These are phyloP conservation scores for Peniophora sp. DNA, from an alignment of 1,284 basidiomycete species.

Conservation along the genomic window DNA sequence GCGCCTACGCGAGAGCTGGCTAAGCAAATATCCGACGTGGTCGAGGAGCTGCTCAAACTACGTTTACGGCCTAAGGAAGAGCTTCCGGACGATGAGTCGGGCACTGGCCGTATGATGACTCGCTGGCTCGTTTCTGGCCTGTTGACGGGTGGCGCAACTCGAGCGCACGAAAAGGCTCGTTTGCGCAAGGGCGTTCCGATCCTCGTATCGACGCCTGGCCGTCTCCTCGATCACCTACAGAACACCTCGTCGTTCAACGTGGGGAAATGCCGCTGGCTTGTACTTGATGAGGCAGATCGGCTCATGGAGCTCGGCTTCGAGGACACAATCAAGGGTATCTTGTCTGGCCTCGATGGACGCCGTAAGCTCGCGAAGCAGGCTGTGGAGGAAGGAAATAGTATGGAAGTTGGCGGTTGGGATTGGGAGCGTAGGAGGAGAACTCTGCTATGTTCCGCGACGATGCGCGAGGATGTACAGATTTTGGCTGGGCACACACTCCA, in stretches of 20 bases:
- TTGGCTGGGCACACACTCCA: slow-evolving; percentile 79
- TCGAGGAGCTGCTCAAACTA: slow-evolving; percentile 61
- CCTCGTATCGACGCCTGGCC: slow-evolving; percentile 63
- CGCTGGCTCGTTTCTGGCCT: slow-evolving; percentile 94
- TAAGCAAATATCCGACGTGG: slow-evolving; percentile 81
- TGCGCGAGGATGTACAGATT: slow-evolving; percentile 91
- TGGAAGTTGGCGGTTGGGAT: slow-evolving; percentile 80
- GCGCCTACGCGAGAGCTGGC: slow-evolving; percentile 94
- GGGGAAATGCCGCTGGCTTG: slow-evolving; percentile 91
- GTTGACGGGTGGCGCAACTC: slow-evolving; percentile 73
- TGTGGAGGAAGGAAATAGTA: slow-evolving; percentile 58
- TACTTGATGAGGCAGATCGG: slow-evolving; percentile 95
- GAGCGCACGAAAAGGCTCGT: slow-evolving; percentile 68
- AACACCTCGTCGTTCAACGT: slow-evolving; percentile 87
- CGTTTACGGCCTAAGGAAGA: slow-evolving; percentile 61
- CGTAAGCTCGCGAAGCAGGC: slow-evolving; percentile 68
- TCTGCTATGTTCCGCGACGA: slow-evolving; percentile 94
- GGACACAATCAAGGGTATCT: slow-evolving; percentile 69
- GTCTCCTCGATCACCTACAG: slow-evolving; percentile 70
- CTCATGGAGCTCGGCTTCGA: slow-evolving; percentile 68
- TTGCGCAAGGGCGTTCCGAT: slow-evolving; percentile 70
- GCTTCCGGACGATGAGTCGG: slow-evolving; percentile 35
- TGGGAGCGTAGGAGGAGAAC: slow-evolving; percentile 75
- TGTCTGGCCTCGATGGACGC: slow-evolving; percentile 79
- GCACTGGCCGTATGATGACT: slow-evolving; percentile 52